Base-by-base conservation (phyloP, 176 grass and related monocot species). In the Rhynchospora tenuis region DNA sequence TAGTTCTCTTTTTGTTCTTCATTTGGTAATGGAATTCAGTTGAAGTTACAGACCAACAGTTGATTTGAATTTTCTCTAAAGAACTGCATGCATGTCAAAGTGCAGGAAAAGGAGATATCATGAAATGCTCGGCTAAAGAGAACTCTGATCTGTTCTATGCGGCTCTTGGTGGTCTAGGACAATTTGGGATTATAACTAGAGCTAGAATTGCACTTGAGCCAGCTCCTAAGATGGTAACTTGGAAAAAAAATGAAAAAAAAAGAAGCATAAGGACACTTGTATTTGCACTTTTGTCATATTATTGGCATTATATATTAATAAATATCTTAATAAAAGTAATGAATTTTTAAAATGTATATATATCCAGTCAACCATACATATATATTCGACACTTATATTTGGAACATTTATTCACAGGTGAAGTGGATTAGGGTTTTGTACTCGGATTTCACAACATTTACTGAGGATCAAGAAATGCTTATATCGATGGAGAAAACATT, bases 381-480 rank as follows among this genome's bases (percentile, higher is more conserved):
- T 16, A 87, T 45, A 45, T 59, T 54, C 27, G 3, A 27, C 45
- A 52, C 19, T 54, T 75, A 0, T 2, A 17, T 55, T 76, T 76
- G 6, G 7, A 76, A 76, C 6, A 11, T 54, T 76, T 19, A 16
- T 28, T 87, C 26, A 33, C 73, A 97, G 94, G 94, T 92, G 56
- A 87, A 89, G 81, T 98, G 95, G 95, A 92, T 98, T 61, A 84
- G 95, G 80, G 92, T 98, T 19, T 83, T 98, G 12, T 98, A 94
- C 84, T 93, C 95, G 0, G 95, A 98, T 67, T 98, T 98, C 64
- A 65, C 84, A 46, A 91, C 59, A 84, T 98, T 98, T 61, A 90
- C 87, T 3, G 89, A 94, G 87, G 95, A 98, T 86, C 95, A 94
- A 91, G 95, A 98, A 84, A 91, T 84, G 89, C 86, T 98, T 13